Base-by-base conservation (phyloP, 306 rosid genomes). In the Quercus variabilis region DNA sequence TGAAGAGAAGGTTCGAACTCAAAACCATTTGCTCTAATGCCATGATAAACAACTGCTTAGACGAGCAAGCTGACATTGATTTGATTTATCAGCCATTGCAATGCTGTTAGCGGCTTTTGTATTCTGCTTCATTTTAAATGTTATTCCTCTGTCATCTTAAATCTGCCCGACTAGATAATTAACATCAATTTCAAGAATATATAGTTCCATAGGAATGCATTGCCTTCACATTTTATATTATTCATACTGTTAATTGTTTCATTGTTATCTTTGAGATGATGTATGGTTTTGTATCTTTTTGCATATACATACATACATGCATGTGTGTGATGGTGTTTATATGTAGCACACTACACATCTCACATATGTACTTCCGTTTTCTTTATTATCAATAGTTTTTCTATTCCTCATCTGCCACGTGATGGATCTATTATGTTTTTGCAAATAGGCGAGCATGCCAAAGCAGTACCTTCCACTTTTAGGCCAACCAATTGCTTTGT, bases 381-480 rank as follows among this genome's bases (percentile, higher is more conserved):
- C 41, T 21, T 56, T 28, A 18, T 23, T 70, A 41, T 74, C 30
- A 26, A 52, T 68, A 8, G 8, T 58, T 74, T 79, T 51, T 71
- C 55, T 15, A 67, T 71, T 52, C 74, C 74, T 49, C 55, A 74
- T 65, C 46, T 6, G 23, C 69, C 55, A 73, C 54, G 41, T 79
- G 38, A 57, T 75, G 56, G 73, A 71, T 86, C n/a, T 80, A 1
- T 71, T 54, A 28, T 83, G 75, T 81, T 64, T 78, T 46, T 85
- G 71, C 63, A 55, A 81, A 56, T 79, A 94, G 99, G 97, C 92
- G 82, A 86, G 20, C 92, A 89, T 91, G 97, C 99, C 97, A 21
- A 95, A 92, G 91, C 99, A 95, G 87, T 95, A 95, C 86, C 94
- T 95, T 85, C 99, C 97, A n/a, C 95, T 95, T 30, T 76, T 95